phyloP scores from a whole-genome alignment of 805 yeast genomes.

The Yarrowia porcina region DNA sequence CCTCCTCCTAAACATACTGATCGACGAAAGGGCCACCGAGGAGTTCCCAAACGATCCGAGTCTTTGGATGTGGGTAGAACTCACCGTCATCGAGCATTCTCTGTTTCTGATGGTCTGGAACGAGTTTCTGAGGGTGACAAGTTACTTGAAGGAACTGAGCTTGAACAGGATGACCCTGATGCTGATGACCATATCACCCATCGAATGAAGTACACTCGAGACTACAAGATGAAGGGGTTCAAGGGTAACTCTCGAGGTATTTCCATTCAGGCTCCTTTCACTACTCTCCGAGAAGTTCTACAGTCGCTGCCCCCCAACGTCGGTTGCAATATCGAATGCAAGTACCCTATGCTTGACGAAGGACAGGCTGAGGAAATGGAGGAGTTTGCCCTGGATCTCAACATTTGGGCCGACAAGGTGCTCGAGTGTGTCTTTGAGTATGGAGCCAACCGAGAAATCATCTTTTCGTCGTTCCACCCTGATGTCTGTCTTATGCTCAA shows the following conservation, averaged over 20 bases:
- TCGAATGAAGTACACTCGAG: conserved; percentile 74
- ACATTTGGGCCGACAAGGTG: conserved; percentile 84
- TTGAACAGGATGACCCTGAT: neutral
- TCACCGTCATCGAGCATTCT: conserved; percentile 42
- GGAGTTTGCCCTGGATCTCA: conserved; percentile 74
- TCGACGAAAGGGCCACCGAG: conserved; percentile 1
- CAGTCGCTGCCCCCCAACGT: conserved; percentile 74
- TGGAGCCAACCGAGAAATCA: conserved; percentile 75
- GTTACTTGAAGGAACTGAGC: neutral
- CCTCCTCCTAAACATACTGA: conserved; percentile 19
- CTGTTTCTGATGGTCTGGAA: conserved; percentile 40
- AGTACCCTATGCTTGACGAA: conserved; percentile 93
- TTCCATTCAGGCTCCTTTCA: conserved; percentile 87
- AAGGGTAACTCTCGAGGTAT: conserved; percentile 92
- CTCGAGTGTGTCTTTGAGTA: conserved; percentile 74
- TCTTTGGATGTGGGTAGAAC: conserved; percentile 26
- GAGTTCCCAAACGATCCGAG: conserved; percentile 19
- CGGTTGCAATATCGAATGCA: conserved; percentile 92
- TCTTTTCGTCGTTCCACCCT: conserved; percentile 92
- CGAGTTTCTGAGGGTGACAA: conserved; percentile 34
- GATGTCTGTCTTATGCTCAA: conserved; percentile 83
- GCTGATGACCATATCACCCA: conserved; percentile 9
- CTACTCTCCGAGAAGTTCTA: conserved; percentile 81
- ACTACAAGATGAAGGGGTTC: conserved; percentile 79
- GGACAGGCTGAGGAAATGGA: conserved; percentile 88